Evolutionary conservation across 2,329 filamentous ascomycete species (phyloP), one percentile per base, ranked within the genome.

Genomic region (Aulographum hederae): DNA sequence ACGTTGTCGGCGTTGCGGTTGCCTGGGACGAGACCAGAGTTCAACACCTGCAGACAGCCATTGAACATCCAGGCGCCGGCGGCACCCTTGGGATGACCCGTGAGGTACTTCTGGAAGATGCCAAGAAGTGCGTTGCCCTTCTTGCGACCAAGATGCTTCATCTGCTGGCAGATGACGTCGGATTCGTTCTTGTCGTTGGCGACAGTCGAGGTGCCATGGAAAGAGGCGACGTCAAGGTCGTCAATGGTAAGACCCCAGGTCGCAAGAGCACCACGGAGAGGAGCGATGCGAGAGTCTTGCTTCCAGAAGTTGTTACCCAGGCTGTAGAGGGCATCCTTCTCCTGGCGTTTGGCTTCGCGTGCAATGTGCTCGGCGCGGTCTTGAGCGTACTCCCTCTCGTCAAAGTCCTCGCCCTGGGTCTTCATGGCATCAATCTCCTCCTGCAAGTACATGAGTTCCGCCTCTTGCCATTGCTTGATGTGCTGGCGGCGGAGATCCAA

Each of bases 131-230:
- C 85, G 49, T 98, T 98, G 48, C 91, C 89, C 73, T 94, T 94
- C 58, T 76, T 78, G 46, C 89, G 80, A 42, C 89, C 89, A 32
- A 98, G 75, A 52, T 98, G 91, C 45, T 76, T 75, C 57, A 98
- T 73, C 60, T 98, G 91, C 55, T 94, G 74, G 65, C 86, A 94
- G 46, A 98, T 78, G 48, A 94, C 89, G 33, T 85, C 85, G 13
- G 89, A 95, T 57, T 98, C 89, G 58, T 98, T 98, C 75, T 95
- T 95, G 65, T 98, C 89, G 56, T 98, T 98, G 44, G 89, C 89
- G 51, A 92, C 84, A 41, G 89, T 98, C 1, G 89, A 95, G 26
- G 89, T 98, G 47, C 89, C 89, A 63, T 98, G 89, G 80, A 95
- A 95, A 11, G 89, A 95, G 12, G 89, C 86, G 39, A 98, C 84